These are phyloP conservation scores for Fusarium mundagurra DNA, from an alignment of 2,329 filamentous ascomycete genomes.

Conservation along the genomic window DNA sequence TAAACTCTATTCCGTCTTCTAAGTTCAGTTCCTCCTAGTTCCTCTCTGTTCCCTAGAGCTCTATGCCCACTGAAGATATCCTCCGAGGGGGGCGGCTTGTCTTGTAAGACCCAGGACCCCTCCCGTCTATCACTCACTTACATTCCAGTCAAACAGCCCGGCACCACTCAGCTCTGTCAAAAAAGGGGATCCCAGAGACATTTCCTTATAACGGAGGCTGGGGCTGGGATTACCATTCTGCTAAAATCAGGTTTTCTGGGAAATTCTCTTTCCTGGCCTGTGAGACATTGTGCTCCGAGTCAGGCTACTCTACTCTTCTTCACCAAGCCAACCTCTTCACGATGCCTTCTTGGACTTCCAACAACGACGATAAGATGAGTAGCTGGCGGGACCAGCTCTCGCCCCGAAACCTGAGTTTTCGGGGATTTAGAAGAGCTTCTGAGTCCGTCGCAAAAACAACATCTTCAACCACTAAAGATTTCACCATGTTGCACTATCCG, in stretches of 20 bases:
- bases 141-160: slow-evolving; percentile 30
- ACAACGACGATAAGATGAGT: slow-evolving; percentile 33
- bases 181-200: slow-evolving; percentile 1
- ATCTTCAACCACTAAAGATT: slow-evolving; percentile 10
- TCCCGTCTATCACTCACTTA: slow-evolving; percentile 30
- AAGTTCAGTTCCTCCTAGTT: background rate
- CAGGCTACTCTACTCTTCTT: background rate
- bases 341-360: slow-evolving; percentile 31
- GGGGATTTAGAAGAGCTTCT: slow-evolving; percentile 34
- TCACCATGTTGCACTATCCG: slow-evolving; percentile 38
- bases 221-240: background rate
- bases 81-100: background rate
- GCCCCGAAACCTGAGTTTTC: slow-evolving; percentile 25
- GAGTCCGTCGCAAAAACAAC: slow-evolving; percentile 24
- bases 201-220: slow-evolving; percentile 24
- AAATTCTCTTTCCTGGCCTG: background rate
- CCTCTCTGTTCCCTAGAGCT: background rate
- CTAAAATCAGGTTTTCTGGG: slow-evolving; percentile 9
- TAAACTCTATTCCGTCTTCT: slow-evolving; percentile 25
- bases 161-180: slow-evolving; percentile 10
- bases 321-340: slow-evolving; percentile 3
- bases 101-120: slow-evolving; percentile 7
- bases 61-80: slow-evolving; percentile 7
- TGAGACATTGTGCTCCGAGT: slow-evolving; percentile 18
- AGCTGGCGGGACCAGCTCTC: slow-evolving; percentile 38